These are phyloP conservation scores for Fusarium compactum DNA, from an alignment of 2,329 filamentous ascomycete genomes.

Conservation along the genomic window DNA sequence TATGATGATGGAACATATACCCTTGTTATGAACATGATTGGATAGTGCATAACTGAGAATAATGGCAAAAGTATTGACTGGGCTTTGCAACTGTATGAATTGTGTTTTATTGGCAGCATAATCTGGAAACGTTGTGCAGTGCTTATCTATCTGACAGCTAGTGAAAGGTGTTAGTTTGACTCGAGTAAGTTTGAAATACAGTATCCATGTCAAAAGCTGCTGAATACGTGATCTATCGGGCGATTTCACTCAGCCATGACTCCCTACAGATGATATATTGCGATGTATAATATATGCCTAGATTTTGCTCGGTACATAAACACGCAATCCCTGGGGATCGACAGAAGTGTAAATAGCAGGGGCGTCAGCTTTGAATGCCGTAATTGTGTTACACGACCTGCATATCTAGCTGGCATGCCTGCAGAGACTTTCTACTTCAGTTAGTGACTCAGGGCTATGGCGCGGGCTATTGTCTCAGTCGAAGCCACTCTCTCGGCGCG, in stretches of 20 bases:
- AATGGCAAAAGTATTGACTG: background rate
- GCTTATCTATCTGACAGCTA: background rate
- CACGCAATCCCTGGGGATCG: constrained; percentile 2
- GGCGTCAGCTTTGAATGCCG: constrained; percentile 3
- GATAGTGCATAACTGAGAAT: background rate
- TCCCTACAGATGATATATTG: background rate
- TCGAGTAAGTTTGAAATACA: background rate
- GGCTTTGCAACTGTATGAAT: background rate
- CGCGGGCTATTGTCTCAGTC: constrained; percentile 32
- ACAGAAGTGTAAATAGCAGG: constrained; percentile 3
- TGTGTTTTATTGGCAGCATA: background rate
- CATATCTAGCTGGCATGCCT: background rate
- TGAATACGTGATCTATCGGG: background rate
- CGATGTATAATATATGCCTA: background rate
- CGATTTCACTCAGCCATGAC: background rate
- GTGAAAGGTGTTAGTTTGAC: background rate
- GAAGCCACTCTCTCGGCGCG: constrained; percentile 16
- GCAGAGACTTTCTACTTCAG: constrained; percentile 14
- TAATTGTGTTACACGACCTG: background rate
- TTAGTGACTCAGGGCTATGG: constrained; percentile 7
- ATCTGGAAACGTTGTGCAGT: background rate
- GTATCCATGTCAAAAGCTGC: background rate
- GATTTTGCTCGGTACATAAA: background rate
- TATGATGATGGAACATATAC: background rate
- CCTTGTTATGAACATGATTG: background rate